Conservation (phyloP, 2,329 filamentous ascomycete genomes). For the Diaporthe capsici region DNA sequence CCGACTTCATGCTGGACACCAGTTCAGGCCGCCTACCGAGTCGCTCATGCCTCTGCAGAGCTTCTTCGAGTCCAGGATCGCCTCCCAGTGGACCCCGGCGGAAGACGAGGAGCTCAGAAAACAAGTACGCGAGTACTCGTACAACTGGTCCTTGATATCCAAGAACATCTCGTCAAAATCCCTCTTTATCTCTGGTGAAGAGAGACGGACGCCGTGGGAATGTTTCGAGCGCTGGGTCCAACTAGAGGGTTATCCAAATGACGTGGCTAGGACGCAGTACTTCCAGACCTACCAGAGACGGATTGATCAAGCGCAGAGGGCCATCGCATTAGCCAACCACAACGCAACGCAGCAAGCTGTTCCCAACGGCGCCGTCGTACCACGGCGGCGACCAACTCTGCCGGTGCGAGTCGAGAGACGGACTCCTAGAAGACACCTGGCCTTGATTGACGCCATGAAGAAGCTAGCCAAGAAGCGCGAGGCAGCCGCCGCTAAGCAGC, state of each 20-base stretch:
- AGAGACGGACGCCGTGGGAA: slow-evolving; percentile 96
- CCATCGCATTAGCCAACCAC: slow-evolving; percentile 68
- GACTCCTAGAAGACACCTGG: slow-evolving; percentile 87
- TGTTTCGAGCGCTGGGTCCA: slow-evolving; percentile 98
- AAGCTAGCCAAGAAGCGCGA: slow-evolving; percentile 97
- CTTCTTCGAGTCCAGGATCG: slow-evolving; percentile 89
- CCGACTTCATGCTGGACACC: slow-evolving; percentile 89
- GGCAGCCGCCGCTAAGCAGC: slow-evolving; percentile 86
- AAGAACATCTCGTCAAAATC: slow-evolving; percentile 82
- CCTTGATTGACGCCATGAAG: slow-evolving; percentile 93
- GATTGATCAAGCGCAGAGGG: slow-evolving; percentile 71
- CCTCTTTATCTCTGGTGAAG: slow-evolving; percentile 84
- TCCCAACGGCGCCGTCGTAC: slow-evolving; percentile 60
- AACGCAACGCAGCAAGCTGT: slow-evolving; percentile 56
- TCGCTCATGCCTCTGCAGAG: slow-evolving; percentile 89
- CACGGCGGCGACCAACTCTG: slow-evolving; percentile 78
- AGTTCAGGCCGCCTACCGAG: slow-evolving; percentile 93
- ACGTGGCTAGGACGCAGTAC: slow-evolving; percentile 96
- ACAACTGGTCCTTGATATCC: slow-evolving; percentile 97
- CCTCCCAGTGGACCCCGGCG: slow-evolving; percentile 90
- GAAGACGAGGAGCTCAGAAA: slow-evolving; percentile 92
- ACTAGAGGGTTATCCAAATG: slow-evolving; percentile 88
- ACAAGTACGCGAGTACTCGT: slow-evolving; percentile 91
- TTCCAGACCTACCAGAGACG: slow-evolving; percentile 81
- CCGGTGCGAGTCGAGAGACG: slow-evolving; percentile 89